Evolutionary conservation across 108 stramenopile genomes (phyloP).

Genomic region (Chaetoceros tenuissimus): DNA sequence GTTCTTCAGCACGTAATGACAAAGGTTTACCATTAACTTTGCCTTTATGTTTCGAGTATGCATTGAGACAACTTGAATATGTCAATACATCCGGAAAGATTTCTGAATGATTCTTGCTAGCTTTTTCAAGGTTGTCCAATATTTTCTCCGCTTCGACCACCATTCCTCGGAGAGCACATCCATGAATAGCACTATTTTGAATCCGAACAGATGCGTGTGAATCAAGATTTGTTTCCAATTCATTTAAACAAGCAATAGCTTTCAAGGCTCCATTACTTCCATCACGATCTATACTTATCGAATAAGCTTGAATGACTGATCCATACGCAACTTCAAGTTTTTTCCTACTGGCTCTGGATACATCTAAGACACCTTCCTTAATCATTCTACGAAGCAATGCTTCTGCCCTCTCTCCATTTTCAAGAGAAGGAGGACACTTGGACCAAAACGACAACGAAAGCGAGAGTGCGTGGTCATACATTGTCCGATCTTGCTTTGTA

Average conservation of each 20-base stretch:
- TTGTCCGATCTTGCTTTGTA: neutral
- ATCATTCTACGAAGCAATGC: neutral
- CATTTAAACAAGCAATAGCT: conserved; percentile 7
- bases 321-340: neutral
- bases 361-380: neutral
- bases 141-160: neutral
- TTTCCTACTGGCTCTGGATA: neutral
- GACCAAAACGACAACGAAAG: neutral
- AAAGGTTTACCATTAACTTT: neutral
- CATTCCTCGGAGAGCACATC: neutral
- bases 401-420: neutral
- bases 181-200: neutral
- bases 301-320: neutral
- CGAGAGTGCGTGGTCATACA: neutral
- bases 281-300: conserved; percentile 14
- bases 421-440: neutral
- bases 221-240: neutral
- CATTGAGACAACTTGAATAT: neutral
- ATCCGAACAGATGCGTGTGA: neutral
- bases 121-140: neutral
- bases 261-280: conserved; percentile 13
- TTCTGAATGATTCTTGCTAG: neutral
- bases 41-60: neutral
- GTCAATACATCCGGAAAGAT: neutral
- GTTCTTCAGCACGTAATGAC: neutral